Evolutionary conservation across 2,329 filamentous ascomycete genomes (phyloP), one percentile per base, ranked within the genome.

Genomic region (Claviceps sp.): DNA sequence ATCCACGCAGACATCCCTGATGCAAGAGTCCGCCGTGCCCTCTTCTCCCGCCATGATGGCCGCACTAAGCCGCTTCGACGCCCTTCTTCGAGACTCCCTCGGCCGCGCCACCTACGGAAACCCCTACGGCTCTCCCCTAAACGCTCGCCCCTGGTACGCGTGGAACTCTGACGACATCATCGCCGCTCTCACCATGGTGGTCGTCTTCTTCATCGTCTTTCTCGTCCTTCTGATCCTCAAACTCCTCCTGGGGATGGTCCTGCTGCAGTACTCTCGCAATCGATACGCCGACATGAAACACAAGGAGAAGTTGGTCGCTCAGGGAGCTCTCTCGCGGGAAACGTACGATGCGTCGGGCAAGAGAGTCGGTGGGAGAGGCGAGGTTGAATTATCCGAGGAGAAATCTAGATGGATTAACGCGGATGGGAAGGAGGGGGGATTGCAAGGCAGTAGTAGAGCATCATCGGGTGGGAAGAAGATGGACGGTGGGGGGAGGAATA

Each of bases 381-480:
- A 87, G 1, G 83, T 95, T 0, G 93, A 97, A 62, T 80, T 97
- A 0, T 86, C 86, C 29, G 91, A 97, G 39, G 90, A 96, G 46
- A 84, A 90, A 63, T 76, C 87, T 57, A 74, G 83, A 51, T 87
- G 86, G 82, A 88, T 98, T 17, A 94, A 95, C 62, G 82, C 80
- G 4, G 93, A 95, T 64, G 88, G 94, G 64, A 74, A 78, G 0
- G 88, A 93, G 42, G 88, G 93, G 42, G 85, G 81, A 0, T 63
- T 87, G 54, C 76, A 74, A 59, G 79, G 61, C 73, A 78, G 59
- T 17, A 9, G 39, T 4, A 69, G 66, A 51, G 60, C 62, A 5
- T 77, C 76, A 5, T 77, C 76, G 6, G 79, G 78, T 55, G 79
- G 80, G 56, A 82, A 77, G 57, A 75, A 75, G 23, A 70, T 57